Percentiles rank a stretch among this genome's conserved stretches.
Evolutionary conservation across 768 basidiomycete species (phyloP).

Genomic region (Gymnopilus dilepis): DNA sequence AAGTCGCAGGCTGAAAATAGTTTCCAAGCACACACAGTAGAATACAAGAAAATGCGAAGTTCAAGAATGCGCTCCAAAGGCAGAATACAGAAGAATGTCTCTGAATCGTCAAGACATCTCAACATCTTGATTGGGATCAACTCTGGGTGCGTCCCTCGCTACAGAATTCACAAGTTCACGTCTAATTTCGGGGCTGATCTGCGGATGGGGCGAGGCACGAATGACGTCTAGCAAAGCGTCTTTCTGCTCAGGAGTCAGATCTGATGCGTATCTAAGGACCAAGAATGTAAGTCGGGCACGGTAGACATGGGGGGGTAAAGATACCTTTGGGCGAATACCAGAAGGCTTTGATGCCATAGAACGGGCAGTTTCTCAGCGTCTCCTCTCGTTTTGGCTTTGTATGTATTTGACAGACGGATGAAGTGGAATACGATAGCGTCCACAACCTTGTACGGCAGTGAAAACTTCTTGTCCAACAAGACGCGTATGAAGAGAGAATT

Average conservation of each 20-base stretch:
- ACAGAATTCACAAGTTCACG: constrained; percentile 90
- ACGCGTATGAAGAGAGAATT: constrained; percentile 98
- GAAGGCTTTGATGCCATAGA: constrained; percentile 95
- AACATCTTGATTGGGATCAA: constrained; percentile 67
- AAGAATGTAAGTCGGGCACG: neutral
- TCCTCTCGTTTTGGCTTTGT: constrained; percentile 72
- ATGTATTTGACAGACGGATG: constrained; percentile 91
- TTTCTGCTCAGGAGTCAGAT: constrained; percentile 96
- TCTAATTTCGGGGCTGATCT: constrained; percentile 89
- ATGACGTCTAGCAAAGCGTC: constrained; percentile 95
- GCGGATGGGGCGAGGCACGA: constrained; percentile 81
- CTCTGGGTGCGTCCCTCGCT: constrained; percentile 79
- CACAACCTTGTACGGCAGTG: constrained; percentile 96
- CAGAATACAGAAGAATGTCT: neutral
- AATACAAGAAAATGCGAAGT: neutral
- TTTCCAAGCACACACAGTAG: neutral
- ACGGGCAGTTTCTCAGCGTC: constrained; percentile 90
- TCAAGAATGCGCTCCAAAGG: neutral
- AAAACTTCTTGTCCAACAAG: constrained; percentile 96
- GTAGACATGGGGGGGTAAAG: constrained; percentile 14
- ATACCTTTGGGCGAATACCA: constrained; percentile 93
- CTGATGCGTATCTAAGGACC: constrained; percentile 79
- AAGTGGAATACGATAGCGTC: constrained; percentile 99
- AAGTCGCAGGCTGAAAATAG: neutral
- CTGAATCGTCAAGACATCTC: constrained; percentile 54